A percentile compares a stretch with the other conserved stretches of the same genome.
These are phyloP conservation scores for Lepraria neglecta DNA, from an alignment of 495 filamentous ascomycete species.

Conservation along the genomic window DNA sequence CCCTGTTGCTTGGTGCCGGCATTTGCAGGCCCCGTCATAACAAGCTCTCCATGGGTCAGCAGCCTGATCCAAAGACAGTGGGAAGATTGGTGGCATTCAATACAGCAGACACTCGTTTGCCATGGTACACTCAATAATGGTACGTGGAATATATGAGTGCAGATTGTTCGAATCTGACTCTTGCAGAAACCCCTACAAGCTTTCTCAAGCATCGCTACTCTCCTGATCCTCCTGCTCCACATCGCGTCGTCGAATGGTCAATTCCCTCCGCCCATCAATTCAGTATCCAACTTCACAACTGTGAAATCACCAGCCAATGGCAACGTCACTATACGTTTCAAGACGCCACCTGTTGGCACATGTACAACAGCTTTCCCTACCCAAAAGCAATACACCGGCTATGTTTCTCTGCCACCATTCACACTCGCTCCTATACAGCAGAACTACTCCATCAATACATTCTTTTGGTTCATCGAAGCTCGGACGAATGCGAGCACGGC, in stretches of 20 bases:
- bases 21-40: slow-evolving; percentile 11
- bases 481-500: slow-evolving; percentile 51
- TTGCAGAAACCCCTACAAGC: background rate
- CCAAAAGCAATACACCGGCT: slow-evolving; percentile 46
- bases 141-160: background rate
- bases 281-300: slow-evolving; percentile 32
- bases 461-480: slow-evolving; percentile 72
- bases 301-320: slow-evolving; percentile 51
- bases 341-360: slow-evolving; percentile 46
- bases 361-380: slow-evolving; percentile 50
- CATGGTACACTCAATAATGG: background rate
- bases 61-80: background rate
- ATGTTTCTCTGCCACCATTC: slow-evolving; percentile 44
- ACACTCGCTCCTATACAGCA: slow-evolving; percentile 44
- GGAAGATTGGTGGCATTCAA: background rate
- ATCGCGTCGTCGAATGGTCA: slow-evolving; percentile 11
- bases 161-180: background rate
- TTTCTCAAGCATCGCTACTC: background rate
- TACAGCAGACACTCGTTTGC: background rate
- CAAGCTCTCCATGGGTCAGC: slow-evolving; percentile 15
- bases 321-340: slow-evolving; percentile 56
- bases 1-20: background rate
- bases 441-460: slow-evolving; percentile 64
- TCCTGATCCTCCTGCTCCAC: slow-evolving; percentile 10
- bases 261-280: slow-evolving; percentile 16